These are phyloP conservation scores for Erysimum cheiranthoides DNA, from an alignment of 345 rosid genomes.

Conservation along the genomic window DNA sequence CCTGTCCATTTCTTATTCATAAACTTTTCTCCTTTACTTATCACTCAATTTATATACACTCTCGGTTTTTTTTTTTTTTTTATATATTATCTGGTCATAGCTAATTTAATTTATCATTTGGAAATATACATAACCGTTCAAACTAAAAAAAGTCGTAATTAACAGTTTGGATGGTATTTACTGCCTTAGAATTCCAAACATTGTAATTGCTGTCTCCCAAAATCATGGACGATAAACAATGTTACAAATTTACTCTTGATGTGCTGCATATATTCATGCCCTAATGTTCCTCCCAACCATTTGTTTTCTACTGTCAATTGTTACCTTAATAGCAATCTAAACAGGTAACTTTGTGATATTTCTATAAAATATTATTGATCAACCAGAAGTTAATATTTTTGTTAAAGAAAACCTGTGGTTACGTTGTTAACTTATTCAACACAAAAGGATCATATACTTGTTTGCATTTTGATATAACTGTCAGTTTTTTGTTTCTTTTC, in stretches of 20 bases:
- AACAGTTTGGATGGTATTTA: background rate
- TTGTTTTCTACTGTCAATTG: background rate
- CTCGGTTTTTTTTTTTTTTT: background rate
- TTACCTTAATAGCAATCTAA: background rate
- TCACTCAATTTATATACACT: slow-evolving; percentile 4
- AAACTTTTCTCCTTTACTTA: slow-evolving; percentile 11
- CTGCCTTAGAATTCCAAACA: background rate
- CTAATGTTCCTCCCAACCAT: background rate
- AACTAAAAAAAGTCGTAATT: background rate
- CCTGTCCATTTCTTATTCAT: slow-evolving; percentile 38
- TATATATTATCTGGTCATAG: background rate
- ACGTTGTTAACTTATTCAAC: background rate
- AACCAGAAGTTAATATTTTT: background rate
- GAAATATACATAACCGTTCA: background rate
- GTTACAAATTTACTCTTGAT: background rate
- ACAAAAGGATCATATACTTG: background rate
- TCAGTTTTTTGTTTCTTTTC: background rate
- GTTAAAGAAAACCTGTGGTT: background rate
- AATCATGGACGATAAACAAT: background rate
- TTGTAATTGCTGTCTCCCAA: background rate
- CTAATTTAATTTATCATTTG: background rate
- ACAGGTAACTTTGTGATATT: background rate
- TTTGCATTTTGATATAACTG: background rate
- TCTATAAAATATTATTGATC: background rate
- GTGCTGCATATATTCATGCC: background rate